Evolutionary conservation across 139 green algal genomes (phyloP).

Genomic region (Spirogloea muscicola): DNA sequence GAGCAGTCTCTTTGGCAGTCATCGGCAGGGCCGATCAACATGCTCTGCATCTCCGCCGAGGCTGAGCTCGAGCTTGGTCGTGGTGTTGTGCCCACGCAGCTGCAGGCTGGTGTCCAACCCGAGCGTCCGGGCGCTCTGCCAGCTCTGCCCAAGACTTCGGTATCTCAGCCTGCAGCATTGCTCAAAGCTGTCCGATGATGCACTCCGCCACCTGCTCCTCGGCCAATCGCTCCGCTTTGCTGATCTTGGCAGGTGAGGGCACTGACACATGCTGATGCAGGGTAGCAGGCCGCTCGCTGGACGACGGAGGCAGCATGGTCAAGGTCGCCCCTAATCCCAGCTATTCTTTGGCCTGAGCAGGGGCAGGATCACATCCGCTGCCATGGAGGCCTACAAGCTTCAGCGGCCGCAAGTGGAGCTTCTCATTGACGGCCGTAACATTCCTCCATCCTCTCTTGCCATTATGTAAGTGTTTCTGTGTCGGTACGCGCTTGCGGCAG

Average conservation of each 20-base stretch:
- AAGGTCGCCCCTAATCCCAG: no score
- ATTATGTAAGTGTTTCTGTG: no score
- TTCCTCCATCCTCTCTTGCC: no score
- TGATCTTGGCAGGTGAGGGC: constrained; percentile 17
- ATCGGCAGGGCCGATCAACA: no score
- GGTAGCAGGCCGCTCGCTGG: background rate
- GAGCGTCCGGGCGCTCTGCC: constrained; percentile 25
- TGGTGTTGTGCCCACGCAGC: no score
- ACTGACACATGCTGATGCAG: no score
- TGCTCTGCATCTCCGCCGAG: no score
- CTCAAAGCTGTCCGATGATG: constrained; percentile 28
- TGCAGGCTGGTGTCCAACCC: constrained; percentile 35
- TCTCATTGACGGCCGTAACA: constrained; percentile 22
- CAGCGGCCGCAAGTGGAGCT: constrained; percentile 18
- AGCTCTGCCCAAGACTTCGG: background rate
- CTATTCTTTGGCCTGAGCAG: no score
- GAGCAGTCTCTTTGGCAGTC: no score
- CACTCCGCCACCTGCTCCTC: constrained; percentile 13
- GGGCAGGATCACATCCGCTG: constrained; percentile 7
- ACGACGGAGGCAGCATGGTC: no score
- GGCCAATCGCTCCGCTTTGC: constrained; percentile 17
- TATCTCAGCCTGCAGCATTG: constrained; percentile 46
- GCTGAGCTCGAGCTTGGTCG: no score
- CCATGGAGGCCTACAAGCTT: constrained; percentile 14
- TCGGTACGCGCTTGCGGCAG: no score